Evolutionary conservation across 768 basidiomycete genomes (phyloP), one percentile per base, ranked within the genome.

Genomic region (Hemileccinum impolitum): DNA sequence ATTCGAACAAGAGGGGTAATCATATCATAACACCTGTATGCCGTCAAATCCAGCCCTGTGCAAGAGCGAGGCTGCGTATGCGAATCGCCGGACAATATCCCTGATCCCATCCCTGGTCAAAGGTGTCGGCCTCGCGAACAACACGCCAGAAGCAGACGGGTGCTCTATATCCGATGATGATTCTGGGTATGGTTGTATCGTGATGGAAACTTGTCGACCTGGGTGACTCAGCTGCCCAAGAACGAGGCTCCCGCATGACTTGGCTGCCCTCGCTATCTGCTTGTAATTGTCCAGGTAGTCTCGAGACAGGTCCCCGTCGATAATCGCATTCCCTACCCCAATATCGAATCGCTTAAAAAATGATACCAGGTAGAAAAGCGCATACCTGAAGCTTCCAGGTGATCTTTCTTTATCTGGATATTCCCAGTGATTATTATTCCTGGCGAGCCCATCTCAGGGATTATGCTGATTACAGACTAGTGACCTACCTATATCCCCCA

Each of bases 21-120:
- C 13, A 10, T 3, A 25, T 52, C 37, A 10, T 3, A 25, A 51
- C 37, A 75, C 67, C 66, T 84, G 80, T 5, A 80, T 70, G 13
- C 85, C 87, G 51, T 89, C 86, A 53, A 88, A 88, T 0, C 82
- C 85, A 23, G 85, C 84, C 18, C 59, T 55, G 39, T 71, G 58
- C 10, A 84, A 70, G 11, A 80, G 80, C 23, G 68, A 68, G 4
- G 85, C 82, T 2, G 80, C 82, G 13, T 71, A 66, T 6, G 71
- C 77, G 55, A 77, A 86, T 11, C 76, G 64, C n/a, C 66, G 30
- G 18, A 77, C 62, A 48, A 78, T 77, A 47, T 81, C 76, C 36
- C 67, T 57, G 42, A 84, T 77, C 40, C 82, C 82, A 0, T 58
- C 62, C 0, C 61, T 63, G 0, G 75, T 78, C 31, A 84, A 61